These are phyloP conservation scores for Chlorella ohadii DNA, from an alignment of 139 green algal genomes.

Conservation along the genomic window DNA sequence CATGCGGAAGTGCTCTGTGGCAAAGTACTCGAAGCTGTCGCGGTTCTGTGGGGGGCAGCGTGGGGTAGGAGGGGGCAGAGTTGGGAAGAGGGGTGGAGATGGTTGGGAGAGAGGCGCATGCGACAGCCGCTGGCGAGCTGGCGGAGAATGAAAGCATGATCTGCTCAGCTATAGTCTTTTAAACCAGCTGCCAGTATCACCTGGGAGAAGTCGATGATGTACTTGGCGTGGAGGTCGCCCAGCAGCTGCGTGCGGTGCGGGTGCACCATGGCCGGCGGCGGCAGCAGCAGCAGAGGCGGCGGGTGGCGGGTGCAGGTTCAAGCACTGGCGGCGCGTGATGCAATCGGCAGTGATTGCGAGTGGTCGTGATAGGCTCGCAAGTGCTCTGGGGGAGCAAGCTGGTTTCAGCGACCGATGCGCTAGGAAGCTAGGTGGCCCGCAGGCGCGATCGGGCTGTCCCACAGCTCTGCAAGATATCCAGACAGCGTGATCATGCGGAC, in stretches of 20 bases:
- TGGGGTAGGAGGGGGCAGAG: background rate
- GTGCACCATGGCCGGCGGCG: conserved; percentile 14
- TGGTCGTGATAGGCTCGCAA: too few species aligned
- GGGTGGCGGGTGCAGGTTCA: too few species aligned
- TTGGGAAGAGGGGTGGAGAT: too few species aligned
- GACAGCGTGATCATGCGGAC: too few species aligned
- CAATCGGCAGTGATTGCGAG: too few species aligned
- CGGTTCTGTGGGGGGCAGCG: conserved; percentile 46
- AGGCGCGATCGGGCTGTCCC: background rate
- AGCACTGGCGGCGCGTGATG: too few species aligned
- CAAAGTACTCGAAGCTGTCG: conserved; percentile 74
- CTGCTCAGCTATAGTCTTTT: background rate
- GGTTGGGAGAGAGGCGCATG: too few species aligned
- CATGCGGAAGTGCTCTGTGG: conserved; percentile 97
- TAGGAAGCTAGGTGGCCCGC: background rate
- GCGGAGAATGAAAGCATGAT: too few species aligned
- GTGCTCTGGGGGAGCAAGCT: too few species aligned
- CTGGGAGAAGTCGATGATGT: conserved; percentile 76
- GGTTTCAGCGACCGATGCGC: background rate
- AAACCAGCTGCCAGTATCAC: conserved; percentile 19
- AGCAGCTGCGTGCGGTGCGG: conserved; percentile 11
- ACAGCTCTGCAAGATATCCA: too few species aligned
- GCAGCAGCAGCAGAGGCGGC: too few species aligned
- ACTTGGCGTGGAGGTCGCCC: conserved; percentile 79
- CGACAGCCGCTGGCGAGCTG: too few species aligned